Conservation (phyloP, 2,329 filamentous ascomycete species). For the Trichoderma atrobrunneum region DNA sequence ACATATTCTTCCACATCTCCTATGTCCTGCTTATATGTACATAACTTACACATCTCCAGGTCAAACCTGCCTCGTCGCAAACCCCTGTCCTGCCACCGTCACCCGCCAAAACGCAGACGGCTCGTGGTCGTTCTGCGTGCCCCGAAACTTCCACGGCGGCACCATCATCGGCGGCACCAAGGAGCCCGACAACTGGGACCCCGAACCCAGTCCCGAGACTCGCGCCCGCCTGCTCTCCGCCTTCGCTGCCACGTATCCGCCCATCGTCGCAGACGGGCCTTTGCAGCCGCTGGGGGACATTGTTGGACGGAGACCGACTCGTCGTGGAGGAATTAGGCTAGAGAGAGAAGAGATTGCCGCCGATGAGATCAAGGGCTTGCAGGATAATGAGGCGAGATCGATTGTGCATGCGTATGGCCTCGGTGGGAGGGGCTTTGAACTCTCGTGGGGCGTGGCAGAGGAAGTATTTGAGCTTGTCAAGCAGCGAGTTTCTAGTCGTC, state of each 20-base stretch:
- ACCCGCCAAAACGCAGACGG: constrained; percentile 59
- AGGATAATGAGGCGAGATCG: constrained; percentile 15
- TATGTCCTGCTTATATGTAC: not conserved
- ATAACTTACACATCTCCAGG: constrained; percentile 26
- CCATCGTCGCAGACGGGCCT: constrained; percentile 31
- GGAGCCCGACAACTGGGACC: constrained; percentile 55
- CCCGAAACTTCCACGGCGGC: constrained; percentile 59
- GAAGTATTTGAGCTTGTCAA: constrained; percentile 24
- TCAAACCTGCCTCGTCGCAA: constrained; percentile 47
- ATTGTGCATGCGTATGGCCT: constrained; percentile 55
- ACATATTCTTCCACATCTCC: not conserved
- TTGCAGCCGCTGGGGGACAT: constrained; percentile 33
- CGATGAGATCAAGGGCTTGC: not conserved
- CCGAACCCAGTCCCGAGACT: constrained; percentile 45
- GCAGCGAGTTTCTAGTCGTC: constrained; percentile 18
- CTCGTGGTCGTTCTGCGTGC: constrained; percentile 61
- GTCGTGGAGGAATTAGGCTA: constrained; percentile 47
- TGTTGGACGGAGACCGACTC: constrained; percentile 45
- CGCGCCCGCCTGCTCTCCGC: constrained; percentile 40
- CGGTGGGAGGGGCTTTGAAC: constrained; percentile 55
- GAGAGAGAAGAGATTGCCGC: constrained; percentile 25
- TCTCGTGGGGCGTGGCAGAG: constrained; percentile 56
- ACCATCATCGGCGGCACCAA: constrained; percentile 67
- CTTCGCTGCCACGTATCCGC: constrained; percentile 37
- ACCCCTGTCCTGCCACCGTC: constrained; percentile 40